A percentile compares a stretch with the other conserved stretches of the same genome.
Conservation (phyloP, 2,329 filamentous ascomycete genomes). For the Aspergillus melleus region DNA sequence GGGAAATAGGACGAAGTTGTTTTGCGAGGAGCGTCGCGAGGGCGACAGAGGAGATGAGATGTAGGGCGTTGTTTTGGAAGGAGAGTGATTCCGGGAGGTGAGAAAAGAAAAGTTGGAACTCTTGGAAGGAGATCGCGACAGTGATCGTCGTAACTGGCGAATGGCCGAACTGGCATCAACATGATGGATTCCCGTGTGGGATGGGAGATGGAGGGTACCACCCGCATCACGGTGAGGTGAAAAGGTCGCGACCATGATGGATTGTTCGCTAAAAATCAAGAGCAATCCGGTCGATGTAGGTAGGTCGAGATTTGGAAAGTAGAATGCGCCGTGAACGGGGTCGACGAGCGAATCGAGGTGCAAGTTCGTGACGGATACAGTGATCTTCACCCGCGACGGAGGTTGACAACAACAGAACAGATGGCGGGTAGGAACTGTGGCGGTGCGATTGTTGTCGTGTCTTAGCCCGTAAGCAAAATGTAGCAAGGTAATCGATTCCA, state of each 20-base stretch:
- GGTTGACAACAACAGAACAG: constrained; percentile 17
- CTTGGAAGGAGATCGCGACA: constrained; percentile 93
- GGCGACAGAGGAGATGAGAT: constrained; percentile 60
- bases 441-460: constrained; percentile 14
- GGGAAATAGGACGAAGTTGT: constrained; percentile 54
- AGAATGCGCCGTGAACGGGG: not conserved
- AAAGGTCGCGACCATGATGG: constrained; percentile 48
- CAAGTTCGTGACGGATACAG: not conserved
- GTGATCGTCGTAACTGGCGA: constrained; percentile 77
- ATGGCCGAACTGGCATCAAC: constrained; percentile 81
- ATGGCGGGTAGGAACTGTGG: constrained; percentile 12
- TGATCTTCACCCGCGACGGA: constrained; percentile 6
- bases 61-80: constrained; percentile 52
- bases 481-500: constrained; percentile 12
- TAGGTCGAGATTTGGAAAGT: not conserved
- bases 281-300: not conserved
- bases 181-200: constrained; percentile 78
- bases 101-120: constrained; percentile 67
- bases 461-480: constrained; percentile 11
- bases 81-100: constrained; percentile 48
- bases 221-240: constrained; percentile 56
- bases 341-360: constrained; percentile 3
- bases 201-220: constrained; percentile 81
- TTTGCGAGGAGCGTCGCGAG: constrained; percentile 53
- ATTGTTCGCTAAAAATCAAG: not conserved